Base-by-base conservation (phyloP, 2,329 filamentous ascomycete genomes). In the Westerdykella ornata region DNA sequence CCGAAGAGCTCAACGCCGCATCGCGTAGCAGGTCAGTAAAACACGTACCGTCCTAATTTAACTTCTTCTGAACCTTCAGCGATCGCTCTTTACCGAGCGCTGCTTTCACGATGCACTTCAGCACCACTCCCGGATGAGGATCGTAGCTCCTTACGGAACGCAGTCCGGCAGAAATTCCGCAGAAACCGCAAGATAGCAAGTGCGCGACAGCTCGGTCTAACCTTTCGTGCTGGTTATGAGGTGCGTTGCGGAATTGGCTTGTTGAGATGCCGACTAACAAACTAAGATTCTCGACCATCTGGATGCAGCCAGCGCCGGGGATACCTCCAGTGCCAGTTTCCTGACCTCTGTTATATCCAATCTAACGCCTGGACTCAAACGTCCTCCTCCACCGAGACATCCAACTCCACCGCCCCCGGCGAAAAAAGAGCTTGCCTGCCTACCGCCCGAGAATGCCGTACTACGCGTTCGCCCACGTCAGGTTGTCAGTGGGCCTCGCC, bases 71-170 rank as follows among this genome's bases (percentile, higher is more conserved):
- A 45, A 26, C 5, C 14, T 26, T 9, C 41, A 82, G 81, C 78
- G 58, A 74, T 85, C 48, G 82, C 84, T 38, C 78, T 90, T 37
- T 89, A 83, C 67, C 76, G 82, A 47, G 80, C 83, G 28, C 76
- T 90, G 41, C 67, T 88, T 39, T 72, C 72, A 47, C 74, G 78
- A 65, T 78, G 73, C 44, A 62, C 68, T 20, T 68, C 64, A 31
- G 66, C 84, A 26, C 67, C 73, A 1, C 65, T 85, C 1, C 73
- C 77, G 1, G 53, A 69, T 56, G 68, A 77, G 35, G 55, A 75
- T 14, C 57, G 56, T 43, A 65, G 72, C 42, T 76, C 78, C 0
- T 65, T 87, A 40, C 67, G 69, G 38, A 72, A 76, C 42, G 67
- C 84, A 4, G 68, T 88, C 35, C 75, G 73, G 42, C 77, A 75